Conservation (phyloP, 495 filamentous ascomycete genomes). For the Penicillium ochrochloron region DNA sequence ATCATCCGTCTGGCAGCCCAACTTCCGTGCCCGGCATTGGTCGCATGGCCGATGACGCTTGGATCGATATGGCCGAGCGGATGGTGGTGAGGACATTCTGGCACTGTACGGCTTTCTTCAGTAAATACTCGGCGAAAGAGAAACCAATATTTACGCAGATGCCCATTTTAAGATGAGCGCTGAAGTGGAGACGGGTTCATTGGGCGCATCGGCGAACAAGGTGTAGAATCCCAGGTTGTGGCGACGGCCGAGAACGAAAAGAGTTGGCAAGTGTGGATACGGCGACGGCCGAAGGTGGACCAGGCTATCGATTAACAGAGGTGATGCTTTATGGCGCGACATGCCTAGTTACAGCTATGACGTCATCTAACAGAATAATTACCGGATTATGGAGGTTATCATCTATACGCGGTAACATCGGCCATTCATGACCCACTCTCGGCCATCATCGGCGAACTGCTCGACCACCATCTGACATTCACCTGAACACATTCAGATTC, state of each 20-base stretch:
- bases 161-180: not conserved
- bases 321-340: not conserved
- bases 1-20: slow-evolving; percentile 39
- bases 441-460: slow-evolving; percentile 17
- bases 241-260: not conserved
- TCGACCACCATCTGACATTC: not conserved
- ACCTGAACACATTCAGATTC: too few relatives aligned
- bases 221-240: not conserved
- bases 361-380: not conserved
- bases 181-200: not conserved
- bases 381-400: not conserved
- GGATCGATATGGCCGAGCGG: slow-evolving; percentile 43
- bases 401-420: not conserved
- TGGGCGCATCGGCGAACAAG: not conserved
- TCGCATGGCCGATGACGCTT: slow-evolving; percentile 46
- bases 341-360: not conserved
- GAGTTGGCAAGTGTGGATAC: not conserved
- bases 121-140: slow-evolving; percentile 19
- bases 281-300: not conserved
- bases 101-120: not conserved
- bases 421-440: not conserved
- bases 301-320: not conserved
- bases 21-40: slow-evolving; percentile 42
- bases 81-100: slow-evolving; percentile 21
- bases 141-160: not conserved